phyloP scores from a whole-genome alignment of 257 asterid species.

The Solanum rostratum region DNA sequence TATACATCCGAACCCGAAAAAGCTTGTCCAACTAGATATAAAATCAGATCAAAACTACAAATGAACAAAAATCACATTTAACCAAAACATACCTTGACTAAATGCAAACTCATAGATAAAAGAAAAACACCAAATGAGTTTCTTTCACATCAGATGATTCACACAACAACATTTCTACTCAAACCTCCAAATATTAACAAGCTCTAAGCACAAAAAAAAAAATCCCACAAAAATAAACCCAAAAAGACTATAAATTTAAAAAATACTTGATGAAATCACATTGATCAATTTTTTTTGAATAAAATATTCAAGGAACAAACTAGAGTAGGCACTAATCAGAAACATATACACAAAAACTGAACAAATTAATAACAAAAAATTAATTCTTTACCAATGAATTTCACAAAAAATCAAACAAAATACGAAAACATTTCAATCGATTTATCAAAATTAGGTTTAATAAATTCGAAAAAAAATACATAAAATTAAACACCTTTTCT shows the following conservation, averaged over 20 bases:
- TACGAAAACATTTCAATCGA: not conserved
- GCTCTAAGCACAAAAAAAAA: not conserved
- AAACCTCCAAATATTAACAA: not conserved
- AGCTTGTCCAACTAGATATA: not conserved
- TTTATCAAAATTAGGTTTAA: not conserved
- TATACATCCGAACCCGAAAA: not conserved
- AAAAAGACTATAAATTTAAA: not conserved
- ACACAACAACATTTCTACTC: not conserved
- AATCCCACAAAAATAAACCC: not conserved
- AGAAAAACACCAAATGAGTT: not conserved
- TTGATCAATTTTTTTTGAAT: not conserved
- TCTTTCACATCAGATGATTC: not conserved
- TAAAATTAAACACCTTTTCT: not conserved
- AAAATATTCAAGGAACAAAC: not conserved
- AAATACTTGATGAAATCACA: not conserved
- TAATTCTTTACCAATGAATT: not conserved
- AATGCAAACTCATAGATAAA: not conserved
- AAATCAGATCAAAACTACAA: not conserved
- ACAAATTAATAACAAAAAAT: not conserved
- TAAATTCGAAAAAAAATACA: not conserved
- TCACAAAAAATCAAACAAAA: not conserved
- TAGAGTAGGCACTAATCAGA: not conserved
- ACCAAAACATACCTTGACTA: not conserved
- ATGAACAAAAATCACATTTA: not conserved
- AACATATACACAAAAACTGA: not conserved